A percentile compares a stretch with the other conserved stretches of the same genome.
phyloP scores from a whole-genome alignment of 2,329 filamentous ascomycete genomes.

The Penicillium sp. region DNA sequence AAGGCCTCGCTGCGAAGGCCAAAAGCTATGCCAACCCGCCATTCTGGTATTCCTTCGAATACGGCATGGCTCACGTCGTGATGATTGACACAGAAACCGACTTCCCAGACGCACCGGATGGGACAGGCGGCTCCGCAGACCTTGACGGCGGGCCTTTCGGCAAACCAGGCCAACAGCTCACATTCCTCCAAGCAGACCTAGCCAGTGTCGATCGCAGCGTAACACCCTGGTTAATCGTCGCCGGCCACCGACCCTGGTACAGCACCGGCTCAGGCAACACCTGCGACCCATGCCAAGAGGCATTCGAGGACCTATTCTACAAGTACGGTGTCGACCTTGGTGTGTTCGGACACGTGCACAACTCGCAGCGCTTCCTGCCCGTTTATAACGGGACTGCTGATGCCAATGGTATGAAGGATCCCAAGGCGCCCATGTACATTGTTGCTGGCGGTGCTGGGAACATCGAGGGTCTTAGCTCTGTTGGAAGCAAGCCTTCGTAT shows the following conservation, averaged over 20 bases:
- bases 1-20: slow-evolving; percentile 48
- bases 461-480: slow-evolving; percentile 51
- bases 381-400: slow-evolving; percentile 38
- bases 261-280: slow-evolving; percentile 30
- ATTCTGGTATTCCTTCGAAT: slow-evolving; percentile 62
- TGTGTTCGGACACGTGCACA: slow-evolving; percentile 60
- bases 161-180: slow-evolving; percentile 48
- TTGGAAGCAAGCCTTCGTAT: slow-evolving; percentile 44
- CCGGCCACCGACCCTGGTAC: slow-evolving; percentile 51
- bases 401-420: slow-evolving; percentile 47
- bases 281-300: slow-evolving; percentile 51
- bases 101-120: slow-evolving; percentile 52
- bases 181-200: slow-evolving; percentile 56
- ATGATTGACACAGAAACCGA: slow-evolving; percentile 61
- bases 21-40: slow-evolving; percentile 49
- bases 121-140: slow-evolving; percentile 39
- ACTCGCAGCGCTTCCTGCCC: slow-evolving; percentile 53
- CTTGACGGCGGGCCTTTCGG: slow-evolving; percentile 54
- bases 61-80: slow-evolving; percentile 56
- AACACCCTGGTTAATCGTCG: slow-evolving; percentile 55
- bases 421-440: slow-evolving; percentile 57
- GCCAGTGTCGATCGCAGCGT: slow-evolving; percentile 55
- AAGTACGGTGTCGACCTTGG: slow-evolving; percentile 58
- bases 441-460: slow-evolving; percentile 57
- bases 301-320: slow-evolving; percentile 56